Base-by-base conservation (phyloP, 2,329 filamentous ascomycete genomes). In the Coleophoma crateriformis region DNA sequence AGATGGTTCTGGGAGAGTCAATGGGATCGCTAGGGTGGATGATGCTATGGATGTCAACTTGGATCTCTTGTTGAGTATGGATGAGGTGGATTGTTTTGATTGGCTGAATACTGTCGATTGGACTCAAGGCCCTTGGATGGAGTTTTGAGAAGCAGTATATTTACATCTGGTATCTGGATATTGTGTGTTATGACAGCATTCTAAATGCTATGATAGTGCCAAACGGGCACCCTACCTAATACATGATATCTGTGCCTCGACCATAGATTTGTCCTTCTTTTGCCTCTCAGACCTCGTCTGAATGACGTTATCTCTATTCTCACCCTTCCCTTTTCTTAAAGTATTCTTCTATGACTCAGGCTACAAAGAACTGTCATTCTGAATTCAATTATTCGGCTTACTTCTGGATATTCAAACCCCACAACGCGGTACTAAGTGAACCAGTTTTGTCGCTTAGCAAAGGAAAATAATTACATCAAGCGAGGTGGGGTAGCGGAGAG, bases 21-120 rank as follows among this genome's bases (percentile, higher is more conserved):
- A 15, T 20, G 20, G 38, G 15, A 33, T 22, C 7, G 17, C 38
- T 19, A 10, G 48, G 33, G 45, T 27, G 27, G 20, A 45, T 38
- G 41, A 38, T 10, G 17, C 38, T 19, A 10, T 50, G 33, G 47
- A 50, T 44, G 44, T 40, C 15, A 33, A 44, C 8, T 55, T 56
- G 7, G 42, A 43, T n/a, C 51, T 58, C 47, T 34, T 54, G 12
- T 46, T 48, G n/a, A 20, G 44, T 6, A 41, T 53, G 39, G 55
- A 50, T 41, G 53, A 54, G 19, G 44, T 51, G 44, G 50, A 54
- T 41, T 58, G 59, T 42, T 50, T 62, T 51, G 56, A 61, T 45
- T 62, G 60, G 60, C 42, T 62, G 8, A 60, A 60, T 48, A 59
- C 55, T 10, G 58, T 62, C 42, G 60, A 62, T 54, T 62, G 60